Conservation (phyloP, 331 rosid species). For the Quercus phellos region DNA sequence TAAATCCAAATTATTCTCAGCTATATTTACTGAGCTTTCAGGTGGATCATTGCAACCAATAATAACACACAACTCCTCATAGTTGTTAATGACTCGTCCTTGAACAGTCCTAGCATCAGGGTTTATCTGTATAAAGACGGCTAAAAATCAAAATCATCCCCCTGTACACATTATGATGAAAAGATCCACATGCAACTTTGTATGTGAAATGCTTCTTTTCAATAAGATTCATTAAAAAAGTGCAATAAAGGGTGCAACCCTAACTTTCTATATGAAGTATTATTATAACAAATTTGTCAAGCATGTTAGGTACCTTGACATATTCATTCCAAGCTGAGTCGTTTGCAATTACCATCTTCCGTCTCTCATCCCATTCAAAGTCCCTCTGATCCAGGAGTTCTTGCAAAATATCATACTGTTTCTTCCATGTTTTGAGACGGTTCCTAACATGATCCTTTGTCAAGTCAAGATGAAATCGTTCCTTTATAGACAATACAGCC, state of each 20-base stretch:
- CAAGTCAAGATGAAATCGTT: slow-evolving; percentile 39
- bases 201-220: too few relatives aligned
- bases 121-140: slow-evolving; percentile 31
- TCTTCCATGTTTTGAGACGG: slow-evolving; percentile 50
- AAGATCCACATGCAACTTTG: slow-evolving; percentile 6
- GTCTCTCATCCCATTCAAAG: slow-evolving; percentile 51
- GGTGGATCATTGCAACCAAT: slow-evolving; percentile 41
- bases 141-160: neutral
- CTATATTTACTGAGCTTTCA: slow-evolving; percentile 20
- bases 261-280: neutral
- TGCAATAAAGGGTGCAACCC: too few relatives aligned
- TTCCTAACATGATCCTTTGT: slow-evolving; percentile 41
- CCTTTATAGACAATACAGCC: slow-evolving; percentile 37
- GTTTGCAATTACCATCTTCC: slow-evolving; percentile 42
- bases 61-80: slow-evolving; percentile 39
- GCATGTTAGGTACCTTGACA: slow-evolving; percentile 35
- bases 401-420: slow-evolving; percentile 34
- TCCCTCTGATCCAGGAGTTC: slow-evolving; percentile 30
- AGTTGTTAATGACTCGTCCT: slow-evolving; percentile 46
- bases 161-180: slow-evolving; percentile 9
- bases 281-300: neutral
- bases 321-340: slow-evolving; percentile 47
- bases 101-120: slow-evolving; percentile 48
- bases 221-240: too few relatives aligned
- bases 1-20: slow-evolving; percentile 29